phyloP scores from a whole-genome alignment of 2,329 filamentous ascomycete genomes.

The Pestalotiopsis sp. region DNA sequence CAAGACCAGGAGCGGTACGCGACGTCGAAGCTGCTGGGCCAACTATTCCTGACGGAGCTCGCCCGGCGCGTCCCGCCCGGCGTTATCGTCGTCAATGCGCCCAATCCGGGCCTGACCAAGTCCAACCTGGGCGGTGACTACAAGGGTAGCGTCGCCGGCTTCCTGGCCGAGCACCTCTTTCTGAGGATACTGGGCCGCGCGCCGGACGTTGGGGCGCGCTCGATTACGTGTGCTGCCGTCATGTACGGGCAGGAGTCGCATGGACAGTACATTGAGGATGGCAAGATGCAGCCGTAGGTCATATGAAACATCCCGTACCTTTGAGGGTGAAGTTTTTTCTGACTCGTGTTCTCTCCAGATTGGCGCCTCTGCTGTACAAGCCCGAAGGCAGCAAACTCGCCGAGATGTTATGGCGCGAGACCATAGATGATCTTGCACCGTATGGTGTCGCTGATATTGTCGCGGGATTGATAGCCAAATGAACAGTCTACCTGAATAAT shows the following conservation, averaged over 20 bases:
- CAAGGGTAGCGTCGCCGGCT: background rate
- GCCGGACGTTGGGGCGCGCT: background rate
- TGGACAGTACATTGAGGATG: constrained; percentile 13
- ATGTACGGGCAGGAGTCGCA: constrained; percentile 17
- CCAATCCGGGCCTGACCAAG: constrained; percentile 19
- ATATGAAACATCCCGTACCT: no score
- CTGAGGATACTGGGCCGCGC: background rate
- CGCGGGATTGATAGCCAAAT: background rate
- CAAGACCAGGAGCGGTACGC: constrained; percentile 28
- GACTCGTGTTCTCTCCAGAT: background rate
- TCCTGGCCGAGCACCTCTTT: background rate
- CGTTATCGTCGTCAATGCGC: constrained; percentile 20
- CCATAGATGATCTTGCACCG: background rate
- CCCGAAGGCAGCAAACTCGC: background rate
- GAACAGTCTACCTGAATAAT: no score
- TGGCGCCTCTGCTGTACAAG: background rate
- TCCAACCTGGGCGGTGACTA: constrained; percentile 10
- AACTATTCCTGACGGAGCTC: constrained; percentile 77
- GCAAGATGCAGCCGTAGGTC: constrained; percentile 14
- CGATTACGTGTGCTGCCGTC: constrained; percentile 18
- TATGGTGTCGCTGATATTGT: background rate
- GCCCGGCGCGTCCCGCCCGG: constrained; percentile 16
- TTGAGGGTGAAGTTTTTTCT: background rate
- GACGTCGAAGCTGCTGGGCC: constrained; percentile 60
- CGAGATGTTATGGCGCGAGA: background rate